Evolutionary conservation across 257 asterid genomes (phyloP).

Genomic region (Echites panduratus): DNA sequence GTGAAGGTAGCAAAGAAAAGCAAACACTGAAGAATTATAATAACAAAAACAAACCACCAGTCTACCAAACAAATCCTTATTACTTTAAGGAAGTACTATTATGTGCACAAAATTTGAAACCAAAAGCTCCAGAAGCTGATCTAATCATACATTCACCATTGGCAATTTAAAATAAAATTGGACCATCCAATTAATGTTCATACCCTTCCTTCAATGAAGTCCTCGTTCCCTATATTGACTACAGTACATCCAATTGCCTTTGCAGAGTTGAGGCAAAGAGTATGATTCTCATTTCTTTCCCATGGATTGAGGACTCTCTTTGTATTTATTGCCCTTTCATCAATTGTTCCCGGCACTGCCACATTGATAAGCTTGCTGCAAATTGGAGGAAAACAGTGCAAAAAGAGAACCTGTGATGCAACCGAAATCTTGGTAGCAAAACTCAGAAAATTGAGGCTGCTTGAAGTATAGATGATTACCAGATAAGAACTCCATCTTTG

Average conservation of each 20-base stretch:
- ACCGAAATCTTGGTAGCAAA: neutral
- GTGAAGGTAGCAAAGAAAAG: neutral
- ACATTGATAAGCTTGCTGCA: conserved; percentile 96
- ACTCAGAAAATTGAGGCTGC: neutral
- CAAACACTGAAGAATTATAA: neutral
- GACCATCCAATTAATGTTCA: conserved; percentile 13
- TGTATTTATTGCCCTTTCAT: conserved; percentile 91
- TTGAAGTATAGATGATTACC: conserved; percentile 39
- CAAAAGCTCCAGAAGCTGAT: neutral
- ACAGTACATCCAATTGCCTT: conserved; percentile 98
- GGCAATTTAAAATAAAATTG: conserved; percentile 2
- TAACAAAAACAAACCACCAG: neutral
- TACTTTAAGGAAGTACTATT: neutral
- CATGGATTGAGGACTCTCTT: conserved; percentile 89
- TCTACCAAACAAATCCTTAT: neutral
- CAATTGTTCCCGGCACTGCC: conserved; percentile 97
- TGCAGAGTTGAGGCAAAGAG: conserved; percentile 95
- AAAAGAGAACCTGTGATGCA: neutral
- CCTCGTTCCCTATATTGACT: conserved; percentile 95
- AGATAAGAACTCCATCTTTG: conserved; percentile 96
- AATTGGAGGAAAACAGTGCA: conserved; percentile 10
- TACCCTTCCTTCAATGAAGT: conserved; percentile 98
- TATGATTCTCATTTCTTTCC: conserved; percentile 99
- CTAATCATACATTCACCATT: neutral
- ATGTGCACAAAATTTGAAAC: conserved; percentile 1